Percentiles rank a stretch among this genome's conserved stretches.
Conservation (phyloP, 352 stramenopile genomes). For the Phytophthora rubi region DNA sequence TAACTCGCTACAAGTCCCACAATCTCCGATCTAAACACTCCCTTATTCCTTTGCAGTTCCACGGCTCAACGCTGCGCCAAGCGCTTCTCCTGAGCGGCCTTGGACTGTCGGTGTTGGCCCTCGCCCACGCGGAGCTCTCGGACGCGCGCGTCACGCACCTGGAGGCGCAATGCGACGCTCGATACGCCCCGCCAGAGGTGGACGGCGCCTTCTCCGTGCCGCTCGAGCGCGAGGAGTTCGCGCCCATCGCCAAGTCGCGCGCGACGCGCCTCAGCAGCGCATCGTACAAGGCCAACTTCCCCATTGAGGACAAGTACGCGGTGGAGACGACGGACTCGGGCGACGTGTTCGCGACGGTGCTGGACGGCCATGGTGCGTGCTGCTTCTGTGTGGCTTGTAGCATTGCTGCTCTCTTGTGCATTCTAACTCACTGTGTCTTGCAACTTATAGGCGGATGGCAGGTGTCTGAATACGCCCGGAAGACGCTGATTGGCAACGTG, state of each 20-base stretch:
- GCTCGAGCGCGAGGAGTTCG: constrained; percentile 62
- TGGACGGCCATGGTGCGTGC: constrained; percentile 89
- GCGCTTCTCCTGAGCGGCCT: constrained; percentile 57
- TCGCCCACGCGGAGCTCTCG: constrained; percentile 42
- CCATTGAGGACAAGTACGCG: constrained; percentile 86
- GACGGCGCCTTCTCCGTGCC: constrained; percentile 57
- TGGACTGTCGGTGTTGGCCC: constrained; percentile 53
- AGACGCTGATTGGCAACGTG: constrained; percentile 83
- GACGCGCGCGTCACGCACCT: constrained; percentile 21
- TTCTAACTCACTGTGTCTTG: not conserved
- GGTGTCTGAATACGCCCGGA: constrained; percentile 88
- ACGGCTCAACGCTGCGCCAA: constrained; percentile 44
- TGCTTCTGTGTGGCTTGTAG: not conserved
- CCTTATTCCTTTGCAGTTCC: constrained; percentile 22
- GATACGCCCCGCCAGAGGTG: constrained; percentile 52
- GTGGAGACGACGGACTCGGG: constrained; percentile 72
- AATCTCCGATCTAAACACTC: constrained; percentile 14
- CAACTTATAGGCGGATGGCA: constrained; percentile 88
- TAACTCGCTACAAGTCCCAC: constrained; percentile 4
- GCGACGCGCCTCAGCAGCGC: constrained; percentile 59
- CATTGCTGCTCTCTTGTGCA: constrained; percentile 1
- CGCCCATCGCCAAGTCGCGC: constrained; percentile 48
- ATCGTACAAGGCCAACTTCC: constrained; percentile 74
- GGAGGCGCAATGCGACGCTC: constrained; percentile 60
- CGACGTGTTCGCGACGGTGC: constrained; percentile 87